Base-by-base conservation (phyloP, 2,329 filamentous ascomycete genomes). In the Rhinocladiella similis region DNA sequence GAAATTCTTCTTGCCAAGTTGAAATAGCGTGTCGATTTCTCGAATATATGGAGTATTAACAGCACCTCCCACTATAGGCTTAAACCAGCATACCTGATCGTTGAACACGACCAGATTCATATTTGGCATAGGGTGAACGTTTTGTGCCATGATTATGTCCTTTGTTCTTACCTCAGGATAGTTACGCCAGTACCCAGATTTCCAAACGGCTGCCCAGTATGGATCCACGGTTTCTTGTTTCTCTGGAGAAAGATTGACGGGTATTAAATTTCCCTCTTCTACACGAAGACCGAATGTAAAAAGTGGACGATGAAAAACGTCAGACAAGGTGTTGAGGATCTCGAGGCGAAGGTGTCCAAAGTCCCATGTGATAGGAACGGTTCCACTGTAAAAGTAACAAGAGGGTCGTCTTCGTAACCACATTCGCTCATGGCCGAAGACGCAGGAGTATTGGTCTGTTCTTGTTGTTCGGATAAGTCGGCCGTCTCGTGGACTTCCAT, bases 401-500 rank as follows among this genome's bases (percentile, higher is more conserved):
- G 5, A 10, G 35, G 35, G n/a, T 13, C 10, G 3, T 38, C 35
- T 38, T 38, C 35, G 35, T 38, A 38, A 38, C 35, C 35, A 38
- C 35, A 38, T 38, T 38, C 35, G 35, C 35, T 38, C 35, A 16
- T 14, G n/a, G n/a, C 35, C n/a, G 35, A 16, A 38, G 35, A 38
- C 5, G 5, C 35, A 10, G 35, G 13, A 4, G 5, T 38, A 38
- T 13, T 16, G 35, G 13, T 3, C 13, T 38, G 35, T 4, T 16
- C 35, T 38, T 38, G 12, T 16, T 3, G 35, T 6, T 38, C 35
- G 4, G 35, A 38, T 13, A 38, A 13, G 12, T 16, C 35, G n/a
- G 35, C 13, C 10, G 48, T n/a, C 19, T 51, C 48, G 42, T 51
- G 18, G 35, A 51, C 36, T 42, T 41, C 36, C 13, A 16, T 38